Percentiles rank a stretch among this genome's conserved stretches.
phyloP scores from a whole-genome alignment of 2,329 filamentous ascomycete species.

The Penicillium aurantiogriseum region DNA sequence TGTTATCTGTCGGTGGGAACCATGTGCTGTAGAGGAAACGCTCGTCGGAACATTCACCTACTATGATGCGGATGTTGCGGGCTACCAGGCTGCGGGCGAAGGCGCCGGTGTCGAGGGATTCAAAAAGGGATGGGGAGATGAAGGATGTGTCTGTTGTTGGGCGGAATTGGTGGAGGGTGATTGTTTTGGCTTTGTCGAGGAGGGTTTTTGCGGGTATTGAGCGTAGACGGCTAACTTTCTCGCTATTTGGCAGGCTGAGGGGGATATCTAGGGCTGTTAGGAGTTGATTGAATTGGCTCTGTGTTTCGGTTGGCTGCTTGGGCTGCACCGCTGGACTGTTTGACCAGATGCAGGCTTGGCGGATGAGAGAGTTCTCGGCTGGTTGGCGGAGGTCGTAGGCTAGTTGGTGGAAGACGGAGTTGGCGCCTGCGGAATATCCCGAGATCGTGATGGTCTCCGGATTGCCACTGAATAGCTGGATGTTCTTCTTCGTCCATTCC shows the following conservation, averaged over 20 bases:
- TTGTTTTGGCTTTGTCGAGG: slow-evolving; percentile 42
- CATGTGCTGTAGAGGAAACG: slow-evolving; percentile 53
- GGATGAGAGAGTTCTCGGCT: slow-evolving; percentile 48
- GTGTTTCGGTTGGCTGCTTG: slow-evolving; percentile 47
- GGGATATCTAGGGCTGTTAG: slow-evolving; percentile 48
- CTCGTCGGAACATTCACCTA: slow-evolving; percentile 57
- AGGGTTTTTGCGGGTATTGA: slow-evolving; percentile 39
- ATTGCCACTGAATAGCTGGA: slow-evolving; percentile 53
- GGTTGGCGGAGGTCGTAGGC: slow-evolving; percentile 55
- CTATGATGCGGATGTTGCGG: slow-evolving; percentile 50
- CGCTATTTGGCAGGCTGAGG: slow-evolving; percentile 33
- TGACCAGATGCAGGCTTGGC: slow-evolving; percentile 54
- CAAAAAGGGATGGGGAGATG: slow-evolving; percentile 45
- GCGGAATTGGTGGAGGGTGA: slow-evolving; percentile 55
- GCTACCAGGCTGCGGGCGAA: slow-evolving; percentile 48
- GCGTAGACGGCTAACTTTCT: slow-evolving; percentile 51
- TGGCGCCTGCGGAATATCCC: slow-evolving; percentile 56
- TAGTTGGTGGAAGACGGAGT: slow-evolving; percentile 58
- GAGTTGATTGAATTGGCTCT: slow-evolving; percentile 54
- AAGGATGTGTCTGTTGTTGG: slow-evolving; percentile 53
- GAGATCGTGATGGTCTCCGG: slow-evolving; percentile 52
- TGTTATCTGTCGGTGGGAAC: slow-evolving; percentile 46
- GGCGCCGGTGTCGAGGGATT: slow-evolving; percentile 48
- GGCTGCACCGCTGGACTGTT: slow-evolving; percentile 56
- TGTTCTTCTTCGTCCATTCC: slow-evolving; percentile 56